Base-by-base conservation (phyloP, 345 rosid species). In the Physaria fendleri region DNA sequence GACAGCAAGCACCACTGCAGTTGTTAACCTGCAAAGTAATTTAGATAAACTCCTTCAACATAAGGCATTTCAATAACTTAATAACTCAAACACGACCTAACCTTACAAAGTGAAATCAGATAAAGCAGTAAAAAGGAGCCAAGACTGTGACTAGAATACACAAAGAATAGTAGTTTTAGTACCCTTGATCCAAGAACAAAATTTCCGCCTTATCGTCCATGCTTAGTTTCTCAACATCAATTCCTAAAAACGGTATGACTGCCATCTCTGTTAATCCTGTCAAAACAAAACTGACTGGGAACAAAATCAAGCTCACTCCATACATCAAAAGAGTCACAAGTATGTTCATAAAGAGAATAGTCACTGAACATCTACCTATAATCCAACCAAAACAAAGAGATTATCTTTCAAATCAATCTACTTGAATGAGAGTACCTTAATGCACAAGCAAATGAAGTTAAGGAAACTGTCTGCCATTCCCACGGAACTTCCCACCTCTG, bases 261-360 rank as follows among this genome's bases (percentile, higher is more conserved):
- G 82, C 83, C 13, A 81, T 49, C 81, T 83, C 93, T 7, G 74
- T 77, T 62, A 90, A 67, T 25, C 95, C 93, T 85, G 97, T 85
- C 88, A 90, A 83, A 75, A 81, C 79, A 80, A 90, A 90, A 85
- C 97, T 90, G 97, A 79, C 90, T 81, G 95, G 81, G 64, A 80
- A 69, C 63, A 78, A 59, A 64, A 47, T 80, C 48, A 84, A 74
- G 53, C 67, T 57, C 71, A 41, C 25, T 43, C 33, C 62, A 15
- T 39, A 45, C 32, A 2, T 18, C 15, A n/a, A 21, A 14, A 14
- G 38, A 62, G 18, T 21, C 13, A 1, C 22, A 2, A 13, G 8
- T 53, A 27, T 39, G 56, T 5, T 62, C 27, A 24, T 25, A 12
- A 5, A 20, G 24, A 21, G 41, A 2, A 34, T 7, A 22, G 12